These are phyloP conservation scores for Amborella trichopoda DNA, from an alignment of 164 flowering plant genomes.

Conservation along the genomic window DNA sequence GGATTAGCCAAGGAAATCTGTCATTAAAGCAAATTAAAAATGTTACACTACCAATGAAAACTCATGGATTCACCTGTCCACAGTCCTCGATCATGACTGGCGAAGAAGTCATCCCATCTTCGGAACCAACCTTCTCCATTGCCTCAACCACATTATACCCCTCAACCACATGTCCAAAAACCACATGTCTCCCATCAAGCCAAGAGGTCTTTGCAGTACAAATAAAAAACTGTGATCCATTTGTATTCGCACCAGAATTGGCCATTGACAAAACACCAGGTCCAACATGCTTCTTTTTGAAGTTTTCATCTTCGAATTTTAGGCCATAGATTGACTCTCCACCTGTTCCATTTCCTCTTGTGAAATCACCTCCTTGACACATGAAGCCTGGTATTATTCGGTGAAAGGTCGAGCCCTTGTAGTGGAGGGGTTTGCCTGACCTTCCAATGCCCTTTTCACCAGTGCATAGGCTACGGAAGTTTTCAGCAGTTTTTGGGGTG, in stretches of 20 bases:
- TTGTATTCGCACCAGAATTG: constrained; percentile 63
- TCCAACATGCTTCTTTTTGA: constrained; percentile 49
- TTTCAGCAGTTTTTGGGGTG: constrained; percentile 12
- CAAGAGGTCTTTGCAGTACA: constrained; percentile 58
- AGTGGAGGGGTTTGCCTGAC: constrained; percentile 54
- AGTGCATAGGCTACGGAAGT: constrained; percentile 57
- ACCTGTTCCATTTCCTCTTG: constrained; percentile 66
- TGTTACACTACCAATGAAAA: too few relatives aligned
- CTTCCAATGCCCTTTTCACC: constrained; percentile 71
- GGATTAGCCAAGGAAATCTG: too few relatives aligned
- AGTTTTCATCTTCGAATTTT: constrained; percentile 69
- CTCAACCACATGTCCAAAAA: constrained; percentile 64
- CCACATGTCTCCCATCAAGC: constrained; percentile 86
- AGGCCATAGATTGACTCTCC: constrained; percentile 69
- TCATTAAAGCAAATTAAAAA: too few relatives aligned
- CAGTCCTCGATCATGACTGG: constrained; percentile 52
- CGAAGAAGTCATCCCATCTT: constrained; percentile 19
- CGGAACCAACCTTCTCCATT: constrained; percentile 53
- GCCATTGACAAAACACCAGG: constrained; percentile 76
- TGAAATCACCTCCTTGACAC: constrained; percentile 92
- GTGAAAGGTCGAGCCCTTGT: constrained; percentile 65
- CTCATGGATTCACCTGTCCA: constrained; percentile 50
- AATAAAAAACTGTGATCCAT: constrained; percentile 78
- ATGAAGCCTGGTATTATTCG: constrained; percentile 69
- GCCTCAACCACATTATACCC: constrained; percentile 42